Evolutionary conservation across 106 monocot species (phyloP).

Genomic region (Dendrobium officinale): DNA sequence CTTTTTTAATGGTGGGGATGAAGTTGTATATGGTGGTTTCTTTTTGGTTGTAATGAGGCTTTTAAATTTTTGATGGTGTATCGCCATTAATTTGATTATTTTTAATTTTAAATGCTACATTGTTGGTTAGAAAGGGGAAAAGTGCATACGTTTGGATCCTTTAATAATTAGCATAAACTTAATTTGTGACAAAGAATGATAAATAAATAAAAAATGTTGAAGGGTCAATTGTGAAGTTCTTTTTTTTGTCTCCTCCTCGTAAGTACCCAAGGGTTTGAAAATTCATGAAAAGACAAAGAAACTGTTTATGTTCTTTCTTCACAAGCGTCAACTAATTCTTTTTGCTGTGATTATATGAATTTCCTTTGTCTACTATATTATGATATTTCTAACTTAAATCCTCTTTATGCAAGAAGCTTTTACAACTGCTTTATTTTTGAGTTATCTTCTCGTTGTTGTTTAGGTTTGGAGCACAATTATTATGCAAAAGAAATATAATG

Average conservation of each 20-base stretch:
- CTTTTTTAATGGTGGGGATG: background rate
- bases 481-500: slow-evolving; percentile 90
- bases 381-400: background rate
- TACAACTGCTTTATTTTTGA: background rate
- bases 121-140: background rate
- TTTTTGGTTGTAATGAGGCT: background rate
- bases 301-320: background rate
- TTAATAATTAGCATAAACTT: background rate
- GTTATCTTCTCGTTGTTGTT: slow-evolving; percentile 7
- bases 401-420: background rate
- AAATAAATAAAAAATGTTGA: background rate
- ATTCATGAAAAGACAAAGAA: background rate
- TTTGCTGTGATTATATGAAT: background rate
- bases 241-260: background rate
- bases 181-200: background rate
- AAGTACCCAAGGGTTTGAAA: background rate
- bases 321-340: background rate
- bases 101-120: background rate
- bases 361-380: background rate
- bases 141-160: background rate
- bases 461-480: slow-evolving; percentile 90
- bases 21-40: background rate
- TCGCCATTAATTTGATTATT: background rate
- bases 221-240: background rate
- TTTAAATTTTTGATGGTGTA: background rate